phyloP scores from a whole-genome alignment of 345 rosid genomes.

The Gossypium sturtianum region DNA sequence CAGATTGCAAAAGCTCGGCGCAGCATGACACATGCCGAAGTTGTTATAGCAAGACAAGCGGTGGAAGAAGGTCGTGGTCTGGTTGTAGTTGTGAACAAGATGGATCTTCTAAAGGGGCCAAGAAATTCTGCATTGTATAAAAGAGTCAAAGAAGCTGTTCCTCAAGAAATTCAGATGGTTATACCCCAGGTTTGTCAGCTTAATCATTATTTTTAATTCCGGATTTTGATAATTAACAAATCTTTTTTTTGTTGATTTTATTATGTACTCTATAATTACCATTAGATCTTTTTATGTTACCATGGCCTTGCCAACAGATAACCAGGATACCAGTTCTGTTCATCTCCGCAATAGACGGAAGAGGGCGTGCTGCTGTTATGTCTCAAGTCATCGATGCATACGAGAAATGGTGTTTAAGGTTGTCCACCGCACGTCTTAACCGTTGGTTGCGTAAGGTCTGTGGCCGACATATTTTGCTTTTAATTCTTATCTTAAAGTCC shows the following conservation, averaged over 20 bases:
- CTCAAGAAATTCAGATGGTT: constrained; percentile 83
- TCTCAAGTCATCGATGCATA: constrained; percentile 63
- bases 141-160: constrained; percentile 87
- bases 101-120: constrained; percentile 79
- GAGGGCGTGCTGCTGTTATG: constrained; percentile 70
- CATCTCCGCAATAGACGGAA: constrained; percentile 85
- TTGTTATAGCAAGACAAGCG: constrained; percentile 84
- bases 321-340: constrained; percentile 81
- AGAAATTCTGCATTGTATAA: constrained; percentile 41
- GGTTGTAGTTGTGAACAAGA: constrained; percentile 85
- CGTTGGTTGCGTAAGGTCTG: constrained; percentile 88
- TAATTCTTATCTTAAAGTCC: background rate
- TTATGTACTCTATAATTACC: background rate
- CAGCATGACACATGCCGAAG: constrained; percentile 94
- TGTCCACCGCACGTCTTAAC: constrained; percentile 83
- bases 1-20: constrained; percentile 68
- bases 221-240: background rate
- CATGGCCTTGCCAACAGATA: constrained; percentile 40
- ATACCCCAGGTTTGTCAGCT: constrained; percentile 73
- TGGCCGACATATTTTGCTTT: background rate
- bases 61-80: constrained; percentile 97
- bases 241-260: too few relatives aligned
- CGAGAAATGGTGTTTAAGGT: constrained; percentile 83
- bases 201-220: background rate
- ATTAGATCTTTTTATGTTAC: background rate